Percentiles rank a stretch among this genome's conserved stretches.
Evolutionary conservation across 176 grass and related monocot genomes (phyloP).

Genomic region (Oryza meridionalis): DNA sequence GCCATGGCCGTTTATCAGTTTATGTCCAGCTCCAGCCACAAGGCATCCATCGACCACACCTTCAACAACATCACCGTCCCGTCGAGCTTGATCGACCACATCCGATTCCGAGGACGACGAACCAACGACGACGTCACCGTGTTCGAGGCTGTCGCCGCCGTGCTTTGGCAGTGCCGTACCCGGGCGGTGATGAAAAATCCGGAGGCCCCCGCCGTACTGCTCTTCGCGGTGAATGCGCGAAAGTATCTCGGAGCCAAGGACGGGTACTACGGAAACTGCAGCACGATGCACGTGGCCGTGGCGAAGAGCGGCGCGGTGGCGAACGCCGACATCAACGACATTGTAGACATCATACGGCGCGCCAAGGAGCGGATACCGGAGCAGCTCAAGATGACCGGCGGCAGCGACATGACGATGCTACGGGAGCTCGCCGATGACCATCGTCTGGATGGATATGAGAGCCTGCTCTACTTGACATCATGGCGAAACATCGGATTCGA

Average conservation of each 20-base stretch:
- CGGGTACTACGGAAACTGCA: constrained; percentile 7
- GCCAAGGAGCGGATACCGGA: too few species aligned
- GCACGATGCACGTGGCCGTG: not conserved
- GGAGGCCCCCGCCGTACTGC: not conserved
- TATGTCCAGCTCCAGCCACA: too few species aligned
- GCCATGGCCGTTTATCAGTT: too few species aligned
- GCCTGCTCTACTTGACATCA: too few species aligned
- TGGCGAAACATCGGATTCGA: too few species aligned
- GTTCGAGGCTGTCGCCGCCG: constrained; percentile 40
- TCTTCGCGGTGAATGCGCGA: not conserved
- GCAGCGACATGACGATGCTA: too few species aligned
- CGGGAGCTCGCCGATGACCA: too few species aligned
- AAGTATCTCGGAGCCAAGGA: not conserved
- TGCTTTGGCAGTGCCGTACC: constrained; percentile 45
- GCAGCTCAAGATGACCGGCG: too few species aligned
- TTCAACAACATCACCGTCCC: constrained; percentile 30
- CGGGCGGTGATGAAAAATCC: not conserved
- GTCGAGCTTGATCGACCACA: not conserved
- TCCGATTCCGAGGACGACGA: not conserved
- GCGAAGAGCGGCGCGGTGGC: too few species aligned
- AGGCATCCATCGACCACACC: not conserved
- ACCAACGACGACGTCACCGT: constrained; percentile 20
- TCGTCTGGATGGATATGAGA: too few species aligned
- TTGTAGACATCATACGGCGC: too few species aligned
- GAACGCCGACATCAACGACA: too few species aligned